A percentile compares a stretch with the other conserved stretches of the same genome.
These are phyloP conservation scores for Anisodus tanguticus DNA, from an alignment of 257 asterid species.

Conservation along the genomic window DNA sequence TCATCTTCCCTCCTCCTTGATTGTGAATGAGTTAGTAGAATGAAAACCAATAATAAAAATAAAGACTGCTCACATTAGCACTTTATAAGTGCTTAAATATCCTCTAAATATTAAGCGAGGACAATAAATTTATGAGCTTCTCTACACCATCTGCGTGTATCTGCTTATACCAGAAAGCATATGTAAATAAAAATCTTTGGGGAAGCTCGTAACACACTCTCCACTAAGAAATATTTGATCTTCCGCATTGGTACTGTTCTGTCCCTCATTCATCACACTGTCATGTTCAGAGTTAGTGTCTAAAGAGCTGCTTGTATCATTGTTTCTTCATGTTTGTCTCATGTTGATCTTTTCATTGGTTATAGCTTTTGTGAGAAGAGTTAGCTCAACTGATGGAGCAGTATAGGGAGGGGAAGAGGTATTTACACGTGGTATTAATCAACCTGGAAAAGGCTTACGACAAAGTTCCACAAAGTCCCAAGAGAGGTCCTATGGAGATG, in stretches of 20 bases:
- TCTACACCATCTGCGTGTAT: background rate
- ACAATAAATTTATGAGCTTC: background rate
- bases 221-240: background rate
- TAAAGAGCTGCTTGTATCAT: background rate
- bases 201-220: background rate
- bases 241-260: background rate
- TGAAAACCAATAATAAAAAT: background rate
- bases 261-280: background rate
- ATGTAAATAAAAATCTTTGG: background rate
- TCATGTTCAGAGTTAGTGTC: background rate
- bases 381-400: too few relatives aligned
- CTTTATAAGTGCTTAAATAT: background rate
- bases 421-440: too few relatives aligned
- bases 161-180: background rate
- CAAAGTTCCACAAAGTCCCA: too few relatives aligned
- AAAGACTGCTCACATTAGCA: background rate
- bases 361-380: background rate
- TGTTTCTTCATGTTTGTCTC: background rate
- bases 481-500: too few relatives aligned
- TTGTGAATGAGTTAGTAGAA: background rate
- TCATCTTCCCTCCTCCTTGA: slow-evolving; percentile 1
- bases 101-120: background rate
- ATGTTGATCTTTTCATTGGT: background rate
- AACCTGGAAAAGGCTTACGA: too few relatives aligned
- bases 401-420: too few relatives aligned